These are phyloP conservation scores for Iris macrosiphon DNA, from an alignment of 106 monocot species.

Conservation along the genomic window DNA sequence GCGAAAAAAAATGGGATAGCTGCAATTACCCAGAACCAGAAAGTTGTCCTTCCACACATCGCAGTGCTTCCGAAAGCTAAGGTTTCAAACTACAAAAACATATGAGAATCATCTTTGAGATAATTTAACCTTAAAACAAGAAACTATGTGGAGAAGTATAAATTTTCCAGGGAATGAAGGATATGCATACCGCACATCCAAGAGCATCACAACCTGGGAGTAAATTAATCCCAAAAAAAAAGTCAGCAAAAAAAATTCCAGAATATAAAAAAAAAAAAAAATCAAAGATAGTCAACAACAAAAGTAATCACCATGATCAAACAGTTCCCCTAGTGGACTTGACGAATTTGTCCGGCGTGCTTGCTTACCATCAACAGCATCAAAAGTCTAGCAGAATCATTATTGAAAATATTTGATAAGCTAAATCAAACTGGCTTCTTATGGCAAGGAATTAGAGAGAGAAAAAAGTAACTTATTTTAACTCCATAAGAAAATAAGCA, in stretches of 20 bases:
- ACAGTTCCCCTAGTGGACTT: constrained; percentile 96
- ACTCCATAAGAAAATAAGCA: not conserved
- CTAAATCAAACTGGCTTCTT: not conserved
- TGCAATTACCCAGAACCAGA: constrained; percentile 91
- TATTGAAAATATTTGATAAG: not conserved
- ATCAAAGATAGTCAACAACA: not conserved
- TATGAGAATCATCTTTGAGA: not conserved
- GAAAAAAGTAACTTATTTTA: not conserved
- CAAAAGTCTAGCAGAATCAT: constrained; percentile 68
- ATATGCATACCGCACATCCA: constrained; percentile 76
- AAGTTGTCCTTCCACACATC: constrained; percentile 78
- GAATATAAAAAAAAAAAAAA: not conserved
- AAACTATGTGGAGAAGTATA: not conserved
- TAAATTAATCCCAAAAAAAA: not conserved
- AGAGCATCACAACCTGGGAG: constrained; percentile 94
- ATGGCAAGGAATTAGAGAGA: not conserved
- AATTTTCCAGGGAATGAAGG: not conserved
- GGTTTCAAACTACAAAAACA: constrained; percentile 4
- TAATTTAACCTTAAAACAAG: not conserved
- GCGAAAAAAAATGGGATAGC: constrained; percentile 90
- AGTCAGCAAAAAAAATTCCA: not conserved
- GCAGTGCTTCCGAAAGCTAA: constrained; percentile 96
- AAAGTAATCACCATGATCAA: constrained; percentile 59
- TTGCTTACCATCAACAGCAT: constrained; percentile 99
- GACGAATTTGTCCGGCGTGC: constrained; percentile 96